phyloP scores from a whole-genome alignment of 2,329 filamentous ascomycete genomes.

The Trichothecium roseum region DNA sequence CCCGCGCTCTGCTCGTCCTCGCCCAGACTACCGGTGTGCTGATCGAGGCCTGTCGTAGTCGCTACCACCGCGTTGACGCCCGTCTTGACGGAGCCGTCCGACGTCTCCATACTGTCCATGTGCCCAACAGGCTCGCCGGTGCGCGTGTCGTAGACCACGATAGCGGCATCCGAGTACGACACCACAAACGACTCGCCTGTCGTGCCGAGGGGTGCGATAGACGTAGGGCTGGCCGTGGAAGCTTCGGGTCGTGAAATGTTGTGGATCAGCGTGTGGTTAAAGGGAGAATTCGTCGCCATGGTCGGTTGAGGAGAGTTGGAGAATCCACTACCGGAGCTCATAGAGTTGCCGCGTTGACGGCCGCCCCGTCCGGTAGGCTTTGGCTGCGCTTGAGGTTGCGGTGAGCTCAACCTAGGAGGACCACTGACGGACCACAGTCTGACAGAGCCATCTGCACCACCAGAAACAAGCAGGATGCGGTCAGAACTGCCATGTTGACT shows the following conservation, averaged over 20 bases:
- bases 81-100: conserved; percentile 67
- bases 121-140: conserved; percentile 83
- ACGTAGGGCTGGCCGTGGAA: conserved; percentile 67
- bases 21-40: conserved; percentile 38
- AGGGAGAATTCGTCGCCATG: conserved; percentile 73
- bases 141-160: conserved; percentile 85
- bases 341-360: conserved; percentile 78
- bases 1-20: conserved; percentile 66
- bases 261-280: conserved; percentile 80
- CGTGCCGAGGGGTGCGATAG: conserved; percentile 78
- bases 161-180: conserved; percentile 80
- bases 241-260: conserved; percentile 64
- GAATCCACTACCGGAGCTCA: conserved; percentile 89
- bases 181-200: conserved; percentile 86
- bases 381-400: conserved; percentile 56
- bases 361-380: conserved; percentile 51
- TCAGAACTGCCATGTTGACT: conserved; percentile 71
- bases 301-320: conserved; percentile 84
- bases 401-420: conserved; percentile 75
- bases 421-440: conserved; percentile 92
- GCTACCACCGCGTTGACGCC: conserved; percentile 89
- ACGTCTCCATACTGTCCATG: conserved; percentile 92
- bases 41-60: conserved; percentile 72
- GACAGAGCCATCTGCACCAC: conserved; percentile 81
- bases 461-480: conserved; percentile 80